Base-by-base conservation (phyloP, 2,329 filamentous ascomycete species). In the Salinomyces thailandicus region DNA sequence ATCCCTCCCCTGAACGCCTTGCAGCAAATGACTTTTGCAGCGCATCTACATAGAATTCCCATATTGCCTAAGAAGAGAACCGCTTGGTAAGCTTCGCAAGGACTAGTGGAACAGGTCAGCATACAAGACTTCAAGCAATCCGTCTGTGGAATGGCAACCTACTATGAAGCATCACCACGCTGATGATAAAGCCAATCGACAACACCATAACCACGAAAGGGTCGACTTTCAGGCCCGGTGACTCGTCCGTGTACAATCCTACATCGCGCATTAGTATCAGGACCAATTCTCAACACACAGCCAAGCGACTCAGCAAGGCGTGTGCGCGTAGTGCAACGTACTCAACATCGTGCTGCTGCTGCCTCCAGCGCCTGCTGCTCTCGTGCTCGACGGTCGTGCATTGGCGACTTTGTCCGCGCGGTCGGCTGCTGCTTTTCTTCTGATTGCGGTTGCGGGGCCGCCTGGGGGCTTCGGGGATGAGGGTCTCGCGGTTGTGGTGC, bases 341-440 rank as follows among this genome's bases (percentile, higher is more conserved):
- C 87, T 89, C 70, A 98, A 73, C 91, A 98, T 98, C 36, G 91
- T 98, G 69, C 85, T 93, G 64, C 82, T 93, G 61, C 86, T 95
- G 49, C 91, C 91, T 50, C 91, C 91, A 13, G 91, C 91, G 52
- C 91, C 91, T 20, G 91, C 91, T 26, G 89, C 79, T 55, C 91
- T 77, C 49, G 91, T 98, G 69, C 84, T 93, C 62, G 80, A 84
- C 34, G 91, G 91, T 52, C 91, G 75, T 49, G 77, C 82, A 81
- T 93, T 98, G 57, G 89, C 87, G 53, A 89, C 77, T 68, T 93
- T 91, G 68, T 96, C 91, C 66, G 94, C 94, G 69, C 94, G 84
- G 63, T 96, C 91, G 54, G 89, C 89, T 18, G 91, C 91, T 29
- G 91, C 89, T 61, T 91, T 85, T 62, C 91, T 81, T 63, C 91